Evolutionary conservation across 2,329 filamentous ascomycete species (phyloP), one percentile per base, ranked within the genome.

Genomic region (Mycogone perniciosa): DNA sequence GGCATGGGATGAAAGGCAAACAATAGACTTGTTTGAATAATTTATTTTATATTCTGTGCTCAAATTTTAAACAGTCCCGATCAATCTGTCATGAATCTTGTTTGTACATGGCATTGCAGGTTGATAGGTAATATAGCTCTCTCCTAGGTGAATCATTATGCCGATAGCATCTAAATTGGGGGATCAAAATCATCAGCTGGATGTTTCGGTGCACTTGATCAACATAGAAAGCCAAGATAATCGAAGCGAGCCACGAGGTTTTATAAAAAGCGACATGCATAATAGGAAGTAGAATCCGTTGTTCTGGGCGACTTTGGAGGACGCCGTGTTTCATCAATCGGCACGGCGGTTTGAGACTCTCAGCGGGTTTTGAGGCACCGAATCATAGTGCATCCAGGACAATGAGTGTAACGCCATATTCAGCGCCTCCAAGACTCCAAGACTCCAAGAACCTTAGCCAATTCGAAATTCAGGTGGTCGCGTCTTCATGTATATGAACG

Each of bases 321-420:
- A 49, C 33, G 38, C 50, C 50, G 50, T 49, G 50, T 52, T 52
- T 52, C 50, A 52, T 48, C 50, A 37, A 43, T 42, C 45, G 46
- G 46, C 44, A 44, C 44, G 31, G 50, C 50, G 41, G 50, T 52
- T 52, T 52, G 50, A 52, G 41, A 31, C 27, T 20, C 40, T 26
- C 41, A 11, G 44, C 29, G 45, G 41, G 30, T 49, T 20, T 20
- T 20, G 20, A 20, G 20, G 20, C 20, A 20, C 20, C 20, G 20
- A 20, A 20, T 20, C 20, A 20, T 20, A 20, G 20, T 20, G 20
- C 20, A 20, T 20, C 20, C 20, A 20, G 3, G 20, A 20, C 20
- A 20, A 20, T 20, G 20, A 20, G 20, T 20, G 20, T 20, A 20
- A 20, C 20, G 20, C 20, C 20, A 20, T 2, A 3, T 20, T 20